Base-by-base conservation (phyloP, 2,329 filamentous ascomycete genomes). In the Sphaerulina populicola region DNA sequence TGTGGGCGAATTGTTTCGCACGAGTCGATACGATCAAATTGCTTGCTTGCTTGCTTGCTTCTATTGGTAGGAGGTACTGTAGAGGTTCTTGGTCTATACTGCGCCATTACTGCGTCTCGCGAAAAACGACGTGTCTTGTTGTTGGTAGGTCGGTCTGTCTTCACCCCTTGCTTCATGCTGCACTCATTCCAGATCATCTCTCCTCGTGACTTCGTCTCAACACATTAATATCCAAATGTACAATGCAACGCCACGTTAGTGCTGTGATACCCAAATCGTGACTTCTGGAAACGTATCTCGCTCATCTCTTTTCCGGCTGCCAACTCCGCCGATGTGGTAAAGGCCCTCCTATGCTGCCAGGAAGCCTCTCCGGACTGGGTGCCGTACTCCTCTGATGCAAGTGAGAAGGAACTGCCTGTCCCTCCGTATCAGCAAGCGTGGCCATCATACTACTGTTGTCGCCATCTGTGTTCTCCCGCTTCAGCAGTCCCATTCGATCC, bases 381-480 rank as follows among this genome's bases (percentile, higher is more conserved):
- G 46, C 46, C 31, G 33, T 42, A n/a, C 38, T 49, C 18, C 39
- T 35, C 31, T 35, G 39, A 6, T 42, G 38, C 9, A 43, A n/a
- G 21, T 42, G 46, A 23, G 46, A 29, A 18, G 38, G 30, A 29
- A 41, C 14, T 31, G 27, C 46, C 10, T 30, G 31, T 7, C 38
- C 39, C n/a, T 49, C 46, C 14, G 57, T 58, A 9, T 57, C 53
- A 9, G 56, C 53, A 14, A 49, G 41, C 29, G 51, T 60, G 12
- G 54, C 49, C 42, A 54, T 52, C 35, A 55, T 46, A 47, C 56
- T 59, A n/a, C 49, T 50, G 27, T 40, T 49, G 27, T 48, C 53
- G 37, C 44, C 49, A 36, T 57, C 55, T 46, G 31, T 27, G 23
- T 48, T 49, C 12, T 44, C 43, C 14, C 44, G 39, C 35, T 36